These are phyloP conservation scores for Euphrasia confusa DNA, from an alignment of 257 asterid species.

Conservation along the genomic window DNA sequence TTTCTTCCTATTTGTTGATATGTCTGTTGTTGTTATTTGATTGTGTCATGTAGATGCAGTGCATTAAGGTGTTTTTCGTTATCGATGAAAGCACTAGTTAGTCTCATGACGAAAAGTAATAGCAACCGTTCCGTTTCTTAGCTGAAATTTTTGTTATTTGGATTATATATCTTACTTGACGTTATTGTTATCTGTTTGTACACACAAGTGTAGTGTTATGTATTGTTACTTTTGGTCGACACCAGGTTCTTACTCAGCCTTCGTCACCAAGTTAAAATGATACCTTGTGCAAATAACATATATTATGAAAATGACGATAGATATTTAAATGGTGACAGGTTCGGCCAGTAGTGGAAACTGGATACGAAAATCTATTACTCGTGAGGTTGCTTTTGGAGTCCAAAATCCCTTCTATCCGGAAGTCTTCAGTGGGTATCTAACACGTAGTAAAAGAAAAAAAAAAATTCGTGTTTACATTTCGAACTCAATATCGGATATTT, in stretches of 20 bases:
- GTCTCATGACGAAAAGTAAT: no score
- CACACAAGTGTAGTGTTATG: no score
- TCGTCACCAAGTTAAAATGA: background rate
- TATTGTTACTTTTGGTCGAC: background rate
- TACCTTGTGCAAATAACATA: background rate
- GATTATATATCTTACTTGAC: no score
- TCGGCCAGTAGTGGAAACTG: constrained; percentile 97
- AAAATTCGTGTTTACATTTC: background rate
- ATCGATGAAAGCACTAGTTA: no score
- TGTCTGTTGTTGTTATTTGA: background rate
- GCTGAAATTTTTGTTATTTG: no score
- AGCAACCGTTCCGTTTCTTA: no score
- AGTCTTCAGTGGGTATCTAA: constrained; percentile 69
- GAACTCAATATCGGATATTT: background rate
- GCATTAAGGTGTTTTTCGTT: background rate
- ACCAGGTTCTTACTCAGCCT: background rate
- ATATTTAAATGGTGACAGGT: constrained; percentile 49
- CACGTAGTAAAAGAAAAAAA: background rate
- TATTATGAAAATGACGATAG: constrained; percentile 18
- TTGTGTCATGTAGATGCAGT: background rate
- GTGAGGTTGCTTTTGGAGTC: constrained; percentile 85
- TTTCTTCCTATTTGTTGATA: constrained; percentile 2
- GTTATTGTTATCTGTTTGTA: no score
- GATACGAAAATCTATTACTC: constrained; percentile 81
- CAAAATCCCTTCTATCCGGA: constrained; percentile 61